A percentile compares a stretch with the other conserved stretches of the same genome.
Conservation (phyloP, 2,329 filamentous ascomycete species). For the Albophoma yamanashiensis region DNA sequence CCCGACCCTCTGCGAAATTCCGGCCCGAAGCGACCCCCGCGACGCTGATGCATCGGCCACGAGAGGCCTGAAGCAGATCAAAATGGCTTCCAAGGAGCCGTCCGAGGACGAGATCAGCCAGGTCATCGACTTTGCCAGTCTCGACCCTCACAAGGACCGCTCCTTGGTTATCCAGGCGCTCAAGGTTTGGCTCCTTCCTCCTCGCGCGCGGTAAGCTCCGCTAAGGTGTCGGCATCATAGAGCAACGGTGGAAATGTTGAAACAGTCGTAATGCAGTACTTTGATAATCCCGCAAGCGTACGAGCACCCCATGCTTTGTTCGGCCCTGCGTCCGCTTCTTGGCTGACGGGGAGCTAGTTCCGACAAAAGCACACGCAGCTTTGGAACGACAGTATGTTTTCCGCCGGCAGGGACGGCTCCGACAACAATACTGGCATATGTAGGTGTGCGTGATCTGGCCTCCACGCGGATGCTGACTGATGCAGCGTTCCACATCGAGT, state of each 20-base stretch:
- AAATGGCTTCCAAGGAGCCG: conserved; percentile 23
- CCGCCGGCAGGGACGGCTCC: conserved; percentile 39
- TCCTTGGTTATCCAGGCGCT: conserved; percentile 28
- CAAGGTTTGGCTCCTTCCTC: conserved; percentile 19
- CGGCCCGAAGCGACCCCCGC: background rate
- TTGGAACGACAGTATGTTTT: conserved; percentile 47
- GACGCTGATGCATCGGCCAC: background rate
- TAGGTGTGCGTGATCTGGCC: conserved; percentile 15
- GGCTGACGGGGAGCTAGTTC: conserved; percentile 23
- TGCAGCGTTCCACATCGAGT: conserved; percentile 46
- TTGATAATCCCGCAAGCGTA: conserved; percentile 32
- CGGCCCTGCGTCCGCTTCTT: background rate
- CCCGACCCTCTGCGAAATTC: background rate
- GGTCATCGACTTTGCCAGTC: conserved; percentile 30
- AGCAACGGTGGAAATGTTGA: conserved; percentile 34
- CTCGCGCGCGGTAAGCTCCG: background rate
- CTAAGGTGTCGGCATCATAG: conserved; percentile 9
- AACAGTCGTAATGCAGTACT: conserved; percentile 40
- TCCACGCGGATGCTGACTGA: conserved; percentile 10
- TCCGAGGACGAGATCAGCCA: conserved; percentile 24
- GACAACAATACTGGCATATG: conserved; percentile 31
- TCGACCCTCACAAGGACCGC: conserved; percentile 25
- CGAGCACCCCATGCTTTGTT: background rate
- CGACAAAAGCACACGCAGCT: conserved; percentile 30
- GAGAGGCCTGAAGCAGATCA: background rate